Evolutionary conservation across 495 filamentous ascomycete genomes (phyloP).

Genomic region (Aspergillus asperescens): DNA sequence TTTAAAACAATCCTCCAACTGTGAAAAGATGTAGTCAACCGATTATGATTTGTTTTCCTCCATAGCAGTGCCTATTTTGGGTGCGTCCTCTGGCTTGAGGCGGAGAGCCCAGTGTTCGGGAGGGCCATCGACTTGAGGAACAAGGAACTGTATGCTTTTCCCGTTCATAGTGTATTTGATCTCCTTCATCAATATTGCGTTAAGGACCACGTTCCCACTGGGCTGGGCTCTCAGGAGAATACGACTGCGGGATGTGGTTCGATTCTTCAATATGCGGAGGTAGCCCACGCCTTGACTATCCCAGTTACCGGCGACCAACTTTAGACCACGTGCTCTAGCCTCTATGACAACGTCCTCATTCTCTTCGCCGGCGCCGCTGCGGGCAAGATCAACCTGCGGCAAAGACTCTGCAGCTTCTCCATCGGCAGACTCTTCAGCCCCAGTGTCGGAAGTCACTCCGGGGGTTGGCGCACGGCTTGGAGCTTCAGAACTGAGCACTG

Average conservation of each 20-base stretch:
- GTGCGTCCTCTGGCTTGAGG: constrained; percentile 48
- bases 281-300: constrained; percentile 57
- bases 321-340: constrained; percentile 57
- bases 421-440: constrained; percentile 52
- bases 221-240: constrained; percentile 65
- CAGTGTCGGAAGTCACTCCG: constrained; percentile 55
- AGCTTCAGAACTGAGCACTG: constrained; percentile 30
- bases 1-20: not conserved
- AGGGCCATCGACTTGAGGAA: constrained; percentile 45
- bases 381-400: constrained; percentile 53
- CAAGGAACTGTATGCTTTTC: constrained; percentile 54
- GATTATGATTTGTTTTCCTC: constrained; percentile 21
- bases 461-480: constrained; percentile 30
- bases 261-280: constrained; percentile 62
- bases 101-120: constrained; percentile 61
- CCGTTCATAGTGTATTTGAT: constrained; percentile 51
- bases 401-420: constrained; percentile 51
- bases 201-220: constrained; percentile 62
- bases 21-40: not conserved
- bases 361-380: constrained; percentile 62
- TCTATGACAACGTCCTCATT: constrained; percentile 61
- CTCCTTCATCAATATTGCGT: constrained; percentile 54
- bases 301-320: constrained; percentile 46
- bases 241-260: constrained; percentile 54
- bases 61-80: constrained; percentile 13